Base-by-base conservation (phyloP, 1,284 basidiomycete genomes). In the Cyathus pygmaeus region DNA sequence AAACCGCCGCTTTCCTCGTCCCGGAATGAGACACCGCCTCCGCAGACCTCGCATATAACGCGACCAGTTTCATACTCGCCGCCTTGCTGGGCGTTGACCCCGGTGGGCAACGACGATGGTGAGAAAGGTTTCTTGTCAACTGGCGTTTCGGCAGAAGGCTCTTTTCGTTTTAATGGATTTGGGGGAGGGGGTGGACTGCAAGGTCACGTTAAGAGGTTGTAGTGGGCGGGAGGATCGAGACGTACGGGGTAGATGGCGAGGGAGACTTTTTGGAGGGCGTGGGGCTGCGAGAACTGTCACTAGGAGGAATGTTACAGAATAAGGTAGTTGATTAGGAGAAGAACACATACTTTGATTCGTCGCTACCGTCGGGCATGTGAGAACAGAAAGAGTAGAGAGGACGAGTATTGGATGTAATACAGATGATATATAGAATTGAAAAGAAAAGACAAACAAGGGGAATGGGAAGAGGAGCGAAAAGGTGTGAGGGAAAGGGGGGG, bases 11-110 rank as follows among this genome's bases (percentile, higher is more conserved):
- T 83, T 19, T 74, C 73, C 59, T 86, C 86, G 72, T 92, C 88
- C 39, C 89, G 81, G 72, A 91, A 89, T 9, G 88, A 85, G 51
- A 92, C 83, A 19, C 80, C 76, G 30, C 82, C 77, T 11, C 85
- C 84, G 70, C 90, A 92, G 3, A 80, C 77, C 61, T 87, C 85
- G 75, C 91, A 92, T 56, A 83, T 82, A 62, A 92, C 85, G 56
- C 83, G 83, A 11, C 89, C 89, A 2, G 85, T 82, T 66, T 86
- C 84, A 76, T 83, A 83, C 62, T 83, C 83, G 54, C 33, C 33
- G 15, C 74, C 76, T n/a, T 70, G 71, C 21, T 69, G 56, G 0
- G 66, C 23, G 41, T 47, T 57, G 27, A 65, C 63, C 27, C 68
- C 68, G 13, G 60, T 61, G 19, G 70, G 68, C 26, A 62, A 52